phyloP scores from a whole-genome alignment of 805 yeast species.

The Starmerella apicola region DNA sequence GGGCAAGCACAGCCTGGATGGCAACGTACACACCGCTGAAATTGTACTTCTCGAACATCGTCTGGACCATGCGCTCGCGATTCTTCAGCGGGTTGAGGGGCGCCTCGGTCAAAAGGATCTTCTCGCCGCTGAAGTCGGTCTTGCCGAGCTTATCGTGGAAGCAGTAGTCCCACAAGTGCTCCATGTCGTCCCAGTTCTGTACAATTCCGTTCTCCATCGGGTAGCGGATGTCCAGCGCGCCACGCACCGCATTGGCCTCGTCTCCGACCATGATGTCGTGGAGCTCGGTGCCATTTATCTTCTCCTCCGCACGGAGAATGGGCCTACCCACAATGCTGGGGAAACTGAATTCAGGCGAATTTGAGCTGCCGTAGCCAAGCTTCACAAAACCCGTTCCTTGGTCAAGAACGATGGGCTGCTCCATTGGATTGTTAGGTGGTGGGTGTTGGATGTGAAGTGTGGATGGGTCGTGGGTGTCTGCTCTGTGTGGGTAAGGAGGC shows the following conservation, averaged over 20 bases:
- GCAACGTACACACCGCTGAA: slow-evolving; percentile 93
- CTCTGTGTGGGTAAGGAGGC: too few species aligned
- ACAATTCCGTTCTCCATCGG: slow-evolving; percentile 99
- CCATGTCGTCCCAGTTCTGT: slow-evolving; percentile 98
- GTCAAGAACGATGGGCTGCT: slow-evolving; percentile 56
- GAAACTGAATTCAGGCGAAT: slow-evolving; percentile 92
- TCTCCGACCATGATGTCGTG: slow-evolving; percentile 97
- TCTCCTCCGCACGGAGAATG: slow-evolving; percentile 90
- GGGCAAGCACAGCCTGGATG: slow-evolving; percentile 93
- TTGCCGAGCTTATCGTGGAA: slow-evolving; percentile 81
- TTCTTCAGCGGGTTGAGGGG: slow-evolving; percentile 93
- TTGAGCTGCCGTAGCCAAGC: slow-evolving; percentile 92
- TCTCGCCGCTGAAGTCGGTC: slow-evolving; percentile 50
- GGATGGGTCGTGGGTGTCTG: too few species aligned
- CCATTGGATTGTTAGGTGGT: slow-evolving; percentile 1
- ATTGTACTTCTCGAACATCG: slow-evolving; percentile 81
- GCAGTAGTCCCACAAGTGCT: slow-evolving; percentile 94
- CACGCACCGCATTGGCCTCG: slow-evolving; percentile 84
- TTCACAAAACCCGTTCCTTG: slow-evolving; percentile 99
- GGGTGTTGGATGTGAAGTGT: too few species aligned
- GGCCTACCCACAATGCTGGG: slow-evolving; percentile 98
- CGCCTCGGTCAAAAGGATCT: slow-evolving; percentile 87
- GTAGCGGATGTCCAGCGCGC: slow-evolving; percentile 82
- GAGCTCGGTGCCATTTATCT: slow-evolving; percentile 62
- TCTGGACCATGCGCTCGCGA: slow-evolving; percentile 82